Conservation (phyloP, 148 eudicot genomes). For the Agrostemma githago region DNA sequence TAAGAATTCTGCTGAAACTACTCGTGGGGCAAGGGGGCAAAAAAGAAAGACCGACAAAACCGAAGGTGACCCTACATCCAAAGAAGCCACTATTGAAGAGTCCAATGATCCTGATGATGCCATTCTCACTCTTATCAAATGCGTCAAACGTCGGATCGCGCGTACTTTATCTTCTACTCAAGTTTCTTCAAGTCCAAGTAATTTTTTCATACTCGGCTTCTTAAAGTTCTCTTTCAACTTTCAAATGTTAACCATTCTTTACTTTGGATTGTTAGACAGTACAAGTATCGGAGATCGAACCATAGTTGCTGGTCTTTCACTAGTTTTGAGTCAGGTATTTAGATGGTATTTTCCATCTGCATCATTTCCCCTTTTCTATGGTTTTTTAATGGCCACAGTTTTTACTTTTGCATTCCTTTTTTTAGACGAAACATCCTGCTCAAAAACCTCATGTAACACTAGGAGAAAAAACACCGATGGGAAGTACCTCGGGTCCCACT, state of each 20-base stretch:
- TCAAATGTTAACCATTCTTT: not conserved
- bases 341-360: not conserved
- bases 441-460: not conserved
- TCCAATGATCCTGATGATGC: constrained; percentile 10
- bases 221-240: not conserved
- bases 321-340: constrained; percentile 14
- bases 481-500: not conserved
- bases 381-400: not conserved
- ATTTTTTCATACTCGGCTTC: not conserved
- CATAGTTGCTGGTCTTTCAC: not conserved
- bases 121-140: constrained; percentile 14
- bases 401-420: not conserved
- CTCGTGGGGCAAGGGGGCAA: not conserved
- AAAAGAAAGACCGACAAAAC: constrained; percentile 6
- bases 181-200: constrained; percentile 18
- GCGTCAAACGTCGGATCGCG: constrained; percentile 10
- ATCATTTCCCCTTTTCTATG: not conserved
- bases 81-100: constrained; percentile 13
- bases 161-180: constrained; percentile 10
- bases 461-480: constrained; percentile 5
- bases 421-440: constrained; percentile 5
- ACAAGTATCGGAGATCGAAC: constrained; percentile 3
- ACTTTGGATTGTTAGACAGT: constrained; percentile 7
- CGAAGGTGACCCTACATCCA: not conserved
- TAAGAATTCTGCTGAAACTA: not conserved